Evolutionary conservation across 140 eudicot species (phyloP), one percentile per base, ranked within the genome.

Genomic region (Ambrosia hybrid): DNA sequence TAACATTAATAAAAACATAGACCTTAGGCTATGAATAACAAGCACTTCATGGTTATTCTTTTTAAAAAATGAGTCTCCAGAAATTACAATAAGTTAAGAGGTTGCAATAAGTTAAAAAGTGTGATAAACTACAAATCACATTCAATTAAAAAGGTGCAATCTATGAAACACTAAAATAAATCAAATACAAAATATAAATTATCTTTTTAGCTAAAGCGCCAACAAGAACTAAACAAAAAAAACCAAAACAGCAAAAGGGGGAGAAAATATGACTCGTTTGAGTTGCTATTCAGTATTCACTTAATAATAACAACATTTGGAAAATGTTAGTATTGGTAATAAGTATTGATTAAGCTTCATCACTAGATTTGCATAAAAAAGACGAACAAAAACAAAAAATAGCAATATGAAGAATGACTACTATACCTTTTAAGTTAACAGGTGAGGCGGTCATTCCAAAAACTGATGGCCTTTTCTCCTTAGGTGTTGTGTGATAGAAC

Each of bases 381-480:
- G 46, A 72, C 67, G 5, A 43, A 43, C 48, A 52, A 33, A 70
- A 38, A 21, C 48, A 56, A 9, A 70, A 67, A 60, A 39, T 46
- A 41, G 33, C 9, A 83, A 48, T 72, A 49, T 17, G 64, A 76
- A 49, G 30, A 59, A 58, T 51, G 52, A 41, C 34, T 70, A 26
- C 68, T 37, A 64, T 88, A 94, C 99, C 99, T 84, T 94, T 94
- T 72, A 94, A 65, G 80, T 94, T 94, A 77, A 94, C 99, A 78
- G 99, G 99, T 53, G 99, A 94, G 45, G 99, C 99, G 12, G 99
- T 94, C 99, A 94, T 94, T 71, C 99, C 99, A 76, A 94, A 94
- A 71, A 94, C 96, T 39, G 94, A 82, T 51, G 99, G 99, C 83
- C 99, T 84, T 81, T 86, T 90, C 71, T 84, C 96, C 85, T 86